Conservation (phyloP, 306 rosid species). For the Cucurbita pepo region DNA sequence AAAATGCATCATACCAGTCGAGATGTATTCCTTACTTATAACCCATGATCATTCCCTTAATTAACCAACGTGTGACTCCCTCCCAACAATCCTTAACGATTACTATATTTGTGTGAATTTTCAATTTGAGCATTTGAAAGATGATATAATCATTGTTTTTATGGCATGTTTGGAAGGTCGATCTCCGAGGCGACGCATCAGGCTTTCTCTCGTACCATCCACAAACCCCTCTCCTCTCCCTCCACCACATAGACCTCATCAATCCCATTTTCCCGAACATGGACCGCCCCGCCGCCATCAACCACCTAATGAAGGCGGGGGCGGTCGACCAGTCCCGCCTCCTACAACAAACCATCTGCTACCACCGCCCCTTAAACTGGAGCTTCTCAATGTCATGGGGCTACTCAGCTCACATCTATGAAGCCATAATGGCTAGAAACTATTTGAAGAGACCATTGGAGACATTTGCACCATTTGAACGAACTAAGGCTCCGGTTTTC, state of each 20-base stretch:
- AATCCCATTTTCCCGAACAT: slow-evolving; percentile 35
- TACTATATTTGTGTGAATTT: too few species aligned
- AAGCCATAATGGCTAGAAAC: slow-evolving; percentile 17
- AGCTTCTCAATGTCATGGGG: slow-evolving; percentile 40
- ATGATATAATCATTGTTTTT: too few species aligned
- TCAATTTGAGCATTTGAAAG: too few species aligned
- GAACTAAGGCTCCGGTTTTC: slow-evolving; percentile 13
- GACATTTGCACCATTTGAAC: slow-evolving; percentile 22
- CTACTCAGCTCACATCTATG: slow-evolving; percentile 32
- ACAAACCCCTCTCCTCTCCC: slow-evolving; percentile 21
- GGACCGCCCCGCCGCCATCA: slow-evolving; percentile 24
- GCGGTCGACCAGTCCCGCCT: slow-evolving; percentile 23
- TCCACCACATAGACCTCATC: slow-evolving; percentile 30
- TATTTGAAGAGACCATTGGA: slow-evolving; percentile 26
- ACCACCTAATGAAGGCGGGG: slow-evolving; percentile 20
- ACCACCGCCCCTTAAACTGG: slow-evolving; percentile 32
- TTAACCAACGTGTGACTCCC: too few species aligned
- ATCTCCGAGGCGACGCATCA: slow-evolving; percentile 22
- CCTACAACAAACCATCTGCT: slow-evolving; percentile 39
- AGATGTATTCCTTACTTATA: too few species aligned
- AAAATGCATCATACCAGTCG: too few species aligned
- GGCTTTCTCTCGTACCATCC: slow-evolving; percentile 33
- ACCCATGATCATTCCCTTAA: too few species aligned
- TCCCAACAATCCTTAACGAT: too few species aligned
- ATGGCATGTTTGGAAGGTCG: slow-evolving; percentile 11